Evolutionary conservation across 352 stramenopile species (phyloP).

Genomic region (Phytophthora europaea): DNA sequence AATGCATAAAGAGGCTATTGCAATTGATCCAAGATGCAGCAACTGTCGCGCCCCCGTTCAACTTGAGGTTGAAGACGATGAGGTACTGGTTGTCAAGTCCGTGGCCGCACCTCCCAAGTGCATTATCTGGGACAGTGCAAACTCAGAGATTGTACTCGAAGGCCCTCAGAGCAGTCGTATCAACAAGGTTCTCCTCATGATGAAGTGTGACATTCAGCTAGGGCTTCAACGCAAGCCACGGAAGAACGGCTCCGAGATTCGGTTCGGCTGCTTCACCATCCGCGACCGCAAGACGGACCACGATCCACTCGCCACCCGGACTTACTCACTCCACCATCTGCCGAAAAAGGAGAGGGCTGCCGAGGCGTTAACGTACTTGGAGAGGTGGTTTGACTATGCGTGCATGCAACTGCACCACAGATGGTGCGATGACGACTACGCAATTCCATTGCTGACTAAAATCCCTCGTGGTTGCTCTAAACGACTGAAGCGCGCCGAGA

Average conservation of each 20-base stretch:
- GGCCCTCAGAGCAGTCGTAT: too few relatives aligned
- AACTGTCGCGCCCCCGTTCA: too few relatives aligned
- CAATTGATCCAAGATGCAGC: too few relatives aligned
- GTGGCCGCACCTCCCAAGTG: too few relatives aligned
- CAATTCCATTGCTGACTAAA: slow-evolving; percentile 8
- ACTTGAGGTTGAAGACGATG: too few relatives aligned
- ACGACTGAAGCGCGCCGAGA: not conserved
- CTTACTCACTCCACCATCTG: slow-evolving; percentile 2
- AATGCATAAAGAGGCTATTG: too few relatives aligned
- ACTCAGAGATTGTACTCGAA: too few relatives aligned
- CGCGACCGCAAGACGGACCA: slow-evolving; percentile 16
- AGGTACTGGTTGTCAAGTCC: too few relatives aligned
- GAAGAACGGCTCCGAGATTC: not conserved
- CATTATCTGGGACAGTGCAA: too few relatives aligned
- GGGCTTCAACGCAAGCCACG: slow-evolving; percentile 4
- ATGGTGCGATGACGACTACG: slow-evolving; percentile 1
- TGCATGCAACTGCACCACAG: not conserved
- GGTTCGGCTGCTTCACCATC: slow-evolving; percentile 22
- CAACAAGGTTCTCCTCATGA: not conserved
- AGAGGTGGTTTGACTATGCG: slow-evolving; percentile 6
- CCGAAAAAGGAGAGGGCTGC: slow-evolving; percentile 3
- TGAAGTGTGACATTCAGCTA: slow-evolving; percentile 17
- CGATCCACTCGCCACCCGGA: slow-evolving; percentile 11
- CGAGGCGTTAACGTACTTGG: slow-evolving; percentile 8
- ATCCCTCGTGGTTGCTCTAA: not conserved